A percentile compares a stretch with the other conserved stretches of the same genome.
Conservation (phyloP, 139 green algal species). For the Eudorina sp. region DNA sequence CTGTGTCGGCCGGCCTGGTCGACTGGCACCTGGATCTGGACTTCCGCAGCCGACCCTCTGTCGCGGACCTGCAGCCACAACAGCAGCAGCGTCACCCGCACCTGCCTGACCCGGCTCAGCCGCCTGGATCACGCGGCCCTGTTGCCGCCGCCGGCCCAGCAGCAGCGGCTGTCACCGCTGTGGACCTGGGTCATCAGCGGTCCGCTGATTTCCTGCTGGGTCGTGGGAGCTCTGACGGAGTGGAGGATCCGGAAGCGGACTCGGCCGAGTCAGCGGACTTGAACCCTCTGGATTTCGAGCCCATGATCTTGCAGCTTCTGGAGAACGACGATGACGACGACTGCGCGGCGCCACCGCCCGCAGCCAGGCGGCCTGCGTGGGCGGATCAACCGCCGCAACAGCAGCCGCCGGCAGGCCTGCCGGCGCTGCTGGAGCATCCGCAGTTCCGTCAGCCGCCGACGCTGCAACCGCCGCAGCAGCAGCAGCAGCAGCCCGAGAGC, state of each 20-base stretch:
- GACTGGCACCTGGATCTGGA: conserved; percentile 5
- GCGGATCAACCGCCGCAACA: neutral
- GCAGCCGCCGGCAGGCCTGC: too few relatives aligned
- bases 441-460: too few relatives aligned
- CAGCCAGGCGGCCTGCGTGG: too few relatives aligned
- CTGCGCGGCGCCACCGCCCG: too few relatives aligned
- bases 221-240: neutral
- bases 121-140: too few relatives aligned
- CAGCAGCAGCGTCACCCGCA: too few relatives aligned
- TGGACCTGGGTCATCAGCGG: too few relatives aligned
- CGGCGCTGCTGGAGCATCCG: too few relatives aligned
- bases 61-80: too few relatives aligned
- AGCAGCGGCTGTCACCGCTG: neutral
- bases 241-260: neutral
- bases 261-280: neutral
- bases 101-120: too few relatives aligned
- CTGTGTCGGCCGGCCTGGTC: neutral
- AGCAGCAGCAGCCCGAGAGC: neutral
- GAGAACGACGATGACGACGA: conserved; percentile 41
- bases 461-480: neutral
- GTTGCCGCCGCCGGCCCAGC: neutral
- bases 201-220: neutral
- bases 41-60: too few relatives aligned
- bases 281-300: conserved; percentile 41
- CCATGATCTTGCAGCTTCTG: conserved; percentile 49